Percentiles rank a stretch among this genome's conserved stretches.
These are phyloP conservation scores for Intubia oerlemansii DNA, from an alignment of 2,329 filamentous ascomycete genomes.

Conservation along the genomic window DNA sequence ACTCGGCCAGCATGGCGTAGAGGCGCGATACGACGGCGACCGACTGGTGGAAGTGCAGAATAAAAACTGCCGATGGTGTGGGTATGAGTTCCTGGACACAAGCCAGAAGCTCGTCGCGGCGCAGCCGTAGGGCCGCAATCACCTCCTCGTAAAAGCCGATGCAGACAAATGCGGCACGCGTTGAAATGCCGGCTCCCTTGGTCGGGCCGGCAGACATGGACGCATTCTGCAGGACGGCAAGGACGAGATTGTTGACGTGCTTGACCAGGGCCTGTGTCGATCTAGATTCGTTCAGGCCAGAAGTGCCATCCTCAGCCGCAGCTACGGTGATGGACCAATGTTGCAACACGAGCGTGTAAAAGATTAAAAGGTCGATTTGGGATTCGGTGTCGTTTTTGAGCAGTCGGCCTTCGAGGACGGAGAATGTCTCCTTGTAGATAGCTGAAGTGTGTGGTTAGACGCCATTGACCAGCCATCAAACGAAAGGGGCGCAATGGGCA, in stretches of 20 bases:
- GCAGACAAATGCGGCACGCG: slow-evolving; percentile 26
- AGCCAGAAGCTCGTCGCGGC: slow-evolving; percentile 23
- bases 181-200: slow-evolving; percentile 2
- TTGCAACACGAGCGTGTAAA: slow-evolving; percentile 46
- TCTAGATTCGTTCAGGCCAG: no score
- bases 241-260: slow-evolving; percentile 31
- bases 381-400: slow-evolving; percentile 27
- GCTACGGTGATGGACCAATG: slow-evolving; percentile 31
- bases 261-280: slow-evolving; percentile 21
- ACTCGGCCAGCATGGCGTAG: slow-evolving; percentile 45
- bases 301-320: no score
- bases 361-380: slow-evolving; percentile 36
- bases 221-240: slow-evolving; percentile 36
- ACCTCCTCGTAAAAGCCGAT: slow-evolving; percentile 50
- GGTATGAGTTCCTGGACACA: slow-evolving; percentile 48
- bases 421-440: slow-evolving; percentile 24
- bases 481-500: no score
- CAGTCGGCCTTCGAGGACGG: slow-evolving; percentile 27
- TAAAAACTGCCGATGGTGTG: slow-evolving; percentile 45
- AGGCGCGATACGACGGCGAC: slow-evolving; percentile 44
- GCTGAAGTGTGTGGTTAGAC: no score
- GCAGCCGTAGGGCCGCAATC: slow-evolving; percentile 28
- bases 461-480: no score
- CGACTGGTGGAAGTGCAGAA: slow-evolving; percentile 44
- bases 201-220: slow-evolving; percentile 15